Percentiles rank a stretch among this genome's conserved stretches.
Evolutionary conservation across 805 yeast genomes (phyloP).

Genomic region (Tetrapisispora namnaoensis): DNA sequence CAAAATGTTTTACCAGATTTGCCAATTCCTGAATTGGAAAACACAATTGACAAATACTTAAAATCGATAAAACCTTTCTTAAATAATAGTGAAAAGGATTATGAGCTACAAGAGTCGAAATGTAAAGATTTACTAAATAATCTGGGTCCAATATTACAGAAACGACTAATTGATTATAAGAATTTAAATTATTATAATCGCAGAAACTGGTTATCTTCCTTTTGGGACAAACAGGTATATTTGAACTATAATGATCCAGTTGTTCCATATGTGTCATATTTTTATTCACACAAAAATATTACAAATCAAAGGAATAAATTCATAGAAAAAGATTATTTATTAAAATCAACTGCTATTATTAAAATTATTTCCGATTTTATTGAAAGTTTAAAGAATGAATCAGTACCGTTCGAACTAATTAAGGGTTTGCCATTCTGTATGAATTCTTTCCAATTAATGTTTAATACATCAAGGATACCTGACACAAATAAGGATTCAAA

Average conservation of each 20-base stretch:
- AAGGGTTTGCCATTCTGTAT: slow-evolving; percentile 82
- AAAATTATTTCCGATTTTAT: slow-evolving; percentile 60
- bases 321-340: slow-evolving; percentile 44
- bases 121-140: slow-evolving; percentile 66
- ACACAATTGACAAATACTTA: slow-evolving; percentile 62
- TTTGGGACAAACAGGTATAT: slow-evolving; percentile 94
- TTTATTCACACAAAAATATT: slow-evolving; percentile 68
- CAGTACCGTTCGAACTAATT: slow-evolving; percentile 69
- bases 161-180: slow-evolving; percentile 40
- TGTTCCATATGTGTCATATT: slow-evolving; percentile 90
- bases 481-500: slow-evolving; percentile 21
- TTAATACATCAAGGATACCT: slow-evolving; percentile 84
- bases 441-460: slow-evolving; percentile 88
- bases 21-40: slow-evolving; percentile 76
- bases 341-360: slow-evolving; percentile 69
- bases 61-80: slow-evolving; percentile 61
- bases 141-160: slow-evolving; percentile 58
- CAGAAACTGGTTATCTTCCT: slow-evolving; percentile 83
- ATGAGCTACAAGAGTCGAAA: slow-evolving; percentile 39
- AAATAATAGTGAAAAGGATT: slow-evolving; percentile 41
- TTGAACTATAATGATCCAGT: slow-evolving; percentile 86
- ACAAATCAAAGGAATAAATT: not conserved
- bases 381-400: slow-evolving; percentile 54
- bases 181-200: slow-evolving; percentile 20
- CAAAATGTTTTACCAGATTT: slow-evolving; percentile 70